Base-by-base conservation (phyloP, 208 protist species). In the Leishmania guyanensis region DNA sequence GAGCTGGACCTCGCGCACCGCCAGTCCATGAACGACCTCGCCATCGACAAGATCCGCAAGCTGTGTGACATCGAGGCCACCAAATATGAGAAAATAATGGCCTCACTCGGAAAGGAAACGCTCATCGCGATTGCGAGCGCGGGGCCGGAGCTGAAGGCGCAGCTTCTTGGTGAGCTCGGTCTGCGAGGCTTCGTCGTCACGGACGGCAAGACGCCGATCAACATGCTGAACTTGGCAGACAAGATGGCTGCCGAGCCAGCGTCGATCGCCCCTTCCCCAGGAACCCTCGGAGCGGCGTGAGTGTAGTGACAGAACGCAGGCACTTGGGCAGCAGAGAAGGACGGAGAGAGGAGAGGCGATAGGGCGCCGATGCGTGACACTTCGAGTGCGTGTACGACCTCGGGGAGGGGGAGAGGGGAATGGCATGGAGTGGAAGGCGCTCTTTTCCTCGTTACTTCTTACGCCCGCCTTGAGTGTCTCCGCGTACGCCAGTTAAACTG, bases 191-290 rank as follows among this genome's bases (percentile, higher is more conserved):
- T 95, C 80, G 82, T 98, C 36, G 86, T 98, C 43, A 98, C 95
- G 1, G 95, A 97, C 80, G 93, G 95, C 78, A 88, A 75, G 50
- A 82, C 88, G 70, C 95, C 93, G 1, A 91, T 97, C 72, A 97
- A 96, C 83, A 84, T 98, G 75, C 89, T 99, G 88, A 93, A 95
- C 82, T 94, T 98, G 65, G 98, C 97, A 16, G 72, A 94, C 16
- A 58, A 33, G 74, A 26, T 77, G 56, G 43, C 74, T 64, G 58
- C 33, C 39, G 74, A 20, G 54, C 36, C 74, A 64, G 10, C 56
- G 17, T 26, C 74, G 22, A 16, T 56, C 51, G 36, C 54, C 33
- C 16, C 46, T 6, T 16, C 69, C 26, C 46, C 46, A 51, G 46
- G 17, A 73, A 46, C 69, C 14, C 69, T 26, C 12, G 69, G 69